Base-by-base conservation (phyloP, 2,329 filamentous ascomycete species). In the Fusarium coicis region DNA sequence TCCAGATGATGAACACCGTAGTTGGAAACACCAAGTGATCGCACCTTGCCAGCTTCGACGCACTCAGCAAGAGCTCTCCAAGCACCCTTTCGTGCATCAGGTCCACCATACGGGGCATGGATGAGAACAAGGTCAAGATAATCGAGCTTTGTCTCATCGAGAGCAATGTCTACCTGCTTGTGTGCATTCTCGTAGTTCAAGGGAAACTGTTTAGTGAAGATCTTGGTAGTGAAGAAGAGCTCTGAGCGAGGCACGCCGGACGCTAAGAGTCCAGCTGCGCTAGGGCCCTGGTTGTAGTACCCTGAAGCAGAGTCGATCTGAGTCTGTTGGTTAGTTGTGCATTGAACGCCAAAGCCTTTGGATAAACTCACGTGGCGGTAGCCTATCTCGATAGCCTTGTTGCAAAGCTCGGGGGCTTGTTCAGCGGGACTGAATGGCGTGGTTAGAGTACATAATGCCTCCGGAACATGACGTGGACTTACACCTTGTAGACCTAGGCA, bases 121-220 rank as follows among this genome's bases (percentile, higher is more conserved):
- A 92, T 86, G 26, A 92, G 86, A 80, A 88, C 87, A 63, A 93
- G 85, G 76, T 94, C 91, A 70, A 93, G 86, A 79, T 93, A 93
- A 28, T 85, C 88, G 9, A 93, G 84, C 19, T 89, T 87, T 0
- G 91, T 89, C 67, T 90, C 86, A 58, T 85, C 82, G 28, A 95
- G 83, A 21, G 91, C 92, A 59, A 87, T 83, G 72, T 91, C 83
- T 72, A 97, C 87, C 72, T 91, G 88, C 21, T 85, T 85, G 80
- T 90, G 91, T 28, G 92, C 87, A 64, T 85, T 87, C 19, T 91
- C 87, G 77, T 96, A 96, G 70, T 81, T 81, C 37, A 87, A 74
- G 0, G 81, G 81, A 56, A 77, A 71, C 42, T 76, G 76, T 9
- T 79, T 76, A n/a, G 80, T 73, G n/a, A 86, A 85, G 23, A 90